Percentiles rank a stretch among this genome's conserved stretches.
Evolutionary conservation across 169 alveolate species (phyloP).

Genomic region (Perkinsus olseni): DNA sequence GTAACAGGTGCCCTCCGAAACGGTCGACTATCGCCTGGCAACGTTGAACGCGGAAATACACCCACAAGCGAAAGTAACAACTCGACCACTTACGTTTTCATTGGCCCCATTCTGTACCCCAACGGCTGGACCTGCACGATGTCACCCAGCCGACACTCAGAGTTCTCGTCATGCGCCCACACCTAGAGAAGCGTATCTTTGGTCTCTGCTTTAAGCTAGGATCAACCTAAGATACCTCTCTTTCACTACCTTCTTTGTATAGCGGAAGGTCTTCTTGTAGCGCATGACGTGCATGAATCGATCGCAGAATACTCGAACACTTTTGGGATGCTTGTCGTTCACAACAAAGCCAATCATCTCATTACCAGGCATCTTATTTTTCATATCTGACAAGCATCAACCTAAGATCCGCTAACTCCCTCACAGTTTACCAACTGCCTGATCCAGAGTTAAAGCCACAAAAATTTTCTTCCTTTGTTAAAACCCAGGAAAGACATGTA

Average conservation of each 20-base stretch:
- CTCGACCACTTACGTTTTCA: slow-evolving; percentile 64
- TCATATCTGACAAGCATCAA: slow-evolving; percentile 47
- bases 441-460: too few relatives aligned
- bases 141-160: slow-evolving; percentile 70
- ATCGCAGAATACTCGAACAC: slow-evolving; percentile 77
- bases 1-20: too few relatives aligned
- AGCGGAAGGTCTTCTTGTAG: slow-evolving; percentile 71
- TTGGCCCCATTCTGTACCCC: slow-evolving; percentile 68
- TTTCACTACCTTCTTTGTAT: slow-evolving; percentile 59
- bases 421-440: too few relatives aligned
- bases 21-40: too few relatives aligned
- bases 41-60: too few relatives aligned
- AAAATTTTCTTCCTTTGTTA: too few relatives aligned
- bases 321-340: slow-evolving; percentile 80
- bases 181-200: too few relatives aligned
- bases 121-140: slow-evolving; percentile 80
- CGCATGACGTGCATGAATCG: slow-evolving; percentile 79
- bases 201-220: too few relatives aligned
- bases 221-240: background rate
- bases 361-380: slow-evolving; percentile 65
- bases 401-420: too few relatives aligned
- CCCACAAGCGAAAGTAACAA: too few relatives aligned
- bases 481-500: too few relatives aligned
- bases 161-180: slow-evolving; percentile 76
- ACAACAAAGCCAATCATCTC: slow-evolving; percentile 77